A percentile compares a stretch with the other conserved stretches of the same genome.
Evolutionary conservation across 257 asterid genomes (phyloP).

Genomic region (Fraxinus anomala): DNA sequence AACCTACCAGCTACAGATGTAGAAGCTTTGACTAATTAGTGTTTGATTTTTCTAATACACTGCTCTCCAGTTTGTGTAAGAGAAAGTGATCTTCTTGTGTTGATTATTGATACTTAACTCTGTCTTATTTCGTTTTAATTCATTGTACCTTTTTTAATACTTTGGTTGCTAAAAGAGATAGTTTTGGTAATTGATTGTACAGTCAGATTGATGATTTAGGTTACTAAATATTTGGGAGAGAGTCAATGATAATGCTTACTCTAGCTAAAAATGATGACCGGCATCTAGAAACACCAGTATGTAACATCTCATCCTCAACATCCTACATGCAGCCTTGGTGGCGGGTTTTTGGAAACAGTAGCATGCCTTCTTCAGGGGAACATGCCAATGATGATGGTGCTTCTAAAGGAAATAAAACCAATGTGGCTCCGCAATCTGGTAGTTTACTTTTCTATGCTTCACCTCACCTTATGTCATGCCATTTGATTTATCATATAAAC

Average conservation of each 20-base stretch:
- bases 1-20: background rate
- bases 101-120: background rate
- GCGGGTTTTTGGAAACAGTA: conserved; percentile 60
- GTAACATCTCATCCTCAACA: conserved; percentile 42
- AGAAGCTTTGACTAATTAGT: background rate
- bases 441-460: conserved; percentile 22
- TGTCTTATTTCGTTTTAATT: background rate
- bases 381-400: conserved; percentile 40
- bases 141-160: background rate
- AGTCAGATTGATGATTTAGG: conserved; percentile 34
- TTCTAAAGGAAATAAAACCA: conserved; percentile 33
- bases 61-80: background rate
- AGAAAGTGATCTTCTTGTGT: background rate
- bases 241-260: conserved; percentile 59
- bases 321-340: conserved; percentile 68
- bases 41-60: background rate
- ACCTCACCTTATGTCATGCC: background rate
- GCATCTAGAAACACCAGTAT: conserved; percentile 48
- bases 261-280: conserved; percentile 50
- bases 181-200: conserved; percentile 25
- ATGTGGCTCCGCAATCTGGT: conserved; percentile 47
- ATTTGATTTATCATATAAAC: background rate
- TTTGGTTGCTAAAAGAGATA: background rate
- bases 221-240: conserved; percentile 31
- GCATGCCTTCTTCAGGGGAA: conserved; percentile 47